These are phyloP conservation scores for Pulveroboletus sp. DNA, from an alignment of 768 basidiomycete genomes.

Conservation along the genomic window DNA sequence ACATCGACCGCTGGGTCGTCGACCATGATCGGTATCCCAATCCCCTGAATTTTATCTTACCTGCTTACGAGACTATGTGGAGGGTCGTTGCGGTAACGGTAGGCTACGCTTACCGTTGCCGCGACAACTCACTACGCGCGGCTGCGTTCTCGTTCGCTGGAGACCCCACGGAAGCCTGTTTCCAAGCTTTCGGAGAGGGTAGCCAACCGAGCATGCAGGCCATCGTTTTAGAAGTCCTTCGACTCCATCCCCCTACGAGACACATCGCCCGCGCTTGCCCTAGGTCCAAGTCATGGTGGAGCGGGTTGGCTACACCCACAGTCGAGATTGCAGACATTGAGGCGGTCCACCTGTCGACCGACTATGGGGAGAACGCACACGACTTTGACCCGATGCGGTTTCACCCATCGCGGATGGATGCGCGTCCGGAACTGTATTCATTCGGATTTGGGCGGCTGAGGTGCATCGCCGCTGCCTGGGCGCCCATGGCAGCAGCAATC, in stretches of 20 bases:
- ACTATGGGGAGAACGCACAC: conserved; percentile 33
- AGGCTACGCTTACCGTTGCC: conserved; percentile 24
- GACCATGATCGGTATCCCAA: conserved; percentile 19
- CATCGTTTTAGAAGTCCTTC: conserved; percentile 28
- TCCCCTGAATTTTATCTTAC: conserved; percentile 54
- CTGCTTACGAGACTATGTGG: conserved; percentile 63
- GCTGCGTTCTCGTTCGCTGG: conserved; percentile 26
- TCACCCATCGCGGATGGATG: conserved; percentile 26
- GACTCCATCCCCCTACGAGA: conserved; percentile 26
- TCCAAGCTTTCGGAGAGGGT: conserved; percentile 13
- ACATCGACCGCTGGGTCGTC: conserved; percentile 35
- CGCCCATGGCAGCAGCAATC: conserved; percentile 51
- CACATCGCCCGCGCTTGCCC: conserved; percentile 20
- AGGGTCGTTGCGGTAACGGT: conserved; percentile 52
- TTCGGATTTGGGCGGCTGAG: conserved; percentile 44
- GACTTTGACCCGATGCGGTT: conserved; percentile 44
- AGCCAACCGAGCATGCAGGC: conserved; percentile 20
- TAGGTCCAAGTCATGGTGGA: conserved; percentile 12
- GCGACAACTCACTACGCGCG: conserved; percentile 18
- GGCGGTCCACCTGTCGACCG: conserved; percentile 14
- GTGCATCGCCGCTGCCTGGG: conserved; percentile 49
- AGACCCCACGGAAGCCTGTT: conserved; percentile 21
- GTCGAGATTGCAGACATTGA: conserved; percentile 26
- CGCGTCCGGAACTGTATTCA: conserved; percentile 30
- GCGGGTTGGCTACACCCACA: not conserved